Evolutionary conservation across 2,329 filamentous ascomycete species (phyloP), one percentile per base, ranked within the genome.

Genomic region (Lasiodiplodia sp.): DNA sequence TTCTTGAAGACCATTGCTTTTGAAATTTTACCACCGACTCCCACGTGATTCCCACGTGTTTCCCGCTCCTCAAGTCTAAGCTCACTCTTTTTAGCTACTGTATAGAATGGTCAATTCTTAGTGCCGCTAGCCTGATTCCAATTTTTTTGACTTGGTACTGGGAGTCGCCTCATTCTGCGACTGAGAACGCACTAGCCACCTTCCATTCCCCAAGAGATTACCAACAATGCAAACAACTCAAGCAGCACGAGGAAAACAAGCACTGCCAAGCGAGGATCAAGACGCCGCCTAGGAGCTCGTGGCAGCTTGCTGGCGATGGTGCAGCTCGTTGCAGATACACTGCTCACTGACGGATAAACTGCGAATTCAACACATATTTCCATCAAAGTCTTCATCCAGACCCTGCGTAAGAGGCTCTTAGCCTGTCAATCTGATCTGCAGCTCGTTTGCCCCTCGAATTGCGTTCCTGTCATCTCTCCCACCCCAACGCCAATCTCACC

Each of bases 141-240:
- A 37, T 25, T 47, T n/a, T n/a, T 25, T 21, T 4, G 14, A 18
- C 16, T 31, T 18, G 23, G 23, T 25, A 25, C 12, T 44, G 16
- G 6, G 31, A 16, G 47, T 18, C 18, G 25, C 10, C 25, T 18
- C 44, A 25, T 31, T 25, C 14, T 6, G 31, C 23, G n/a, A 34
- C 5, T 49, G 51, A 52, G 60, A 52, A 64, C 60, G 60, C 60
- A 47, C 58, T 52, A 52, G 58, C 21, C 37, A 40, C 14, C 57
- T 28, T 63, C 58, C 60, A 64, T 64, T 64, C 60, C 60, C 28
- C 47, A 25, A 2, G 60, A 64, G 31, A 64, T 64, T 64, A 12
- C 44, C 47, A n/a, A 38, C 6, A 38, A 6, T 6, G 16, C 28
- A 44, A 63, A 38, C 58, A 52, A 63, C 51, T 28, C 28, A 52